A percentile compares a stretch with the other conserved stretches of the same genome.
Conservation (phyloP, 805 yeast genomes). For the Saccharomycopsis fibuligera region DNA sequence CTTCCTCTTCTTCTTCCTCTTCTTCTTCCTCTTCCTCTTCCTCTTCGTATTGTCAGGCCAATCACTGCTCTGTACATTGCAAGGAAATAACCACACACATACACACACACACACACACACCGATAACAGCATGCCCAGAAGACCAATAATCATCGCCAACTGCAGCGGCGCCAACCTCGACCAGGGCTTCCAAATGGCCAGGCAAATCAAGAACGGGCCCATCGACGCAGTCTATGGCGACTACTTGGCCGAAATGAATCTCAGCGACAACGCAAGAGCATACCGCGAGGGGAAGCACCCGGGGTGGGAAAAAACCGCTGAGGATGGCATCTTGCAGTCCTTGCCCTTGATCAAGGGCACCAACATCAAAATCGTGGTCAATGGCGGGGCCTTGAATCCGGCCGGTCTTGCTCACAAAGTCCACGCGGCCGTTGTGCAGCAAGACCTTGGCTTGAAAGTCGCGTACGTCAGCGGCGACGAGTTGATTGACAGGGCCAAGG, state of each 20-base stretch:
- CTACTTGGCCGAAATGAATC: conserved; percentile 28
- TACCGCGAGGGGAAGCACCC: conserved; percentile 16
- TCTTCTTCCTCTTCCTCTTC: too few species aligned
- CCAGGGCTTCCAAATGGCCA: too few species aligned
- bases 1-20: too few species aligned
- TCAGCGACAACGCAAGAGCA: conserved; percentile 19
- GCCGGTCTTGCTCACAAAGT: conserved; percentile 22
- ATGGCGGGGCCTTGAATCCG: conserved; percentile 25
- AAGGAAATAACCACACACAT: too few species aligned
- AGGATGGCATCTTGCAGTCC: conserved; percentile 12
- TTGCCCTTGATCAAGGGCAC: conserved; percentile 8
- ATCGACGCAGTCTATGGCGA: conserved; percentile 28
- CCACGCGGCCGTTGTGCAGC: conserved; percentile 4
- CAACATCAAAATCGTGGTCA: conserved; percentile 22
- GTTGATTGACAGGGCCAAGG: conserved; percentile 13
- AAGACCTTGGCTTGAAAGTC: conserved; percentile 20
- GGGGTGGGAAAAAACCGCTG: conserved; percentile 19
- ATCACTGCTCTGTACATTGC: too few species aligned
- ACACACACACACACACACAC: too few species aligned
- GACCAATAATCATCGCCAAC: too few species aligned
- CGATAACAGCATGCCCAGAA: too few species aligned
- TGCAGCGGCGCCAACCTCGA: too few species aligned
- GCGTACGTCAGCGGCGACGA: conserved; percentile 24
- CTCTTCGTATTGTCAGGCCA: too few species aligned
- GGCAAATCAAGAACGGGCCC: conserved; percentile 12